phyloP scores from a whole-genome alignment of 2,329 filamentous ascomycete species.

The Fusarium hainanense region DNA sequence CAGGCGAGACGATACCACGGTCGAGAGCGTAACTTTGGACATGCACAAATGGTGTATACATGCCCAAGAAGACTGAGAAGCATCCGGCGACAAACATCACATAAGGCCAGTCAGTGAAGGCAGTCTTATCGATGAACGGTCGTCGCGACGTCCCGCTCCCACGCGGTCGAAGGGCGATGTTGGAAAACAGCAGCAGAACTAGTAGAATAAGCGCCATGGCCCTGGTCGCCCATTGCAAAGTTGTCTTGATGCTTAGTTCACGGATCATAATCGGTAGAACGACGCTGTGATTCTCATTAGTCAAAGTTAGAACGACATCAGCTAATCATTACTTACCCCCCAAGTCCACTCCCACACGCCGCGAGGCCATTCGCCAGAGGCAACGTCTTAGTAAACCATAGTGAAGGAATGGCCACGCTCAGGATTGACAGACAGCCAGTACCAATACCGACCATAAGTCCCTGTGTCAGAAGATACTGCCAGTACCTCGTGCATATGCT shows the following conservation, averaged over 20 bases:
- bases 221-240: conserved; percentile 23
- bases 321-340: conserved; percentile 55
- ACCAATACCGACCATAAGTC: conserved; percentile 75
- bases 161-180: conserved; percentile 18
- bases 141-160: background rate
- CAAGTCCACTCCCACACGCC: conserved; percentile 75
- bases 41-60: conserved; percentile 77
- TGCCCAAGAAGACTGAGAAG: conserved; percentile 64
- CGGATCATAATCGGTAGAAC: conserved; percentile 38
- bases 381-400: conserved; percentile 78
- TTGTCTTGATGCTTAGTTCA: conserved; percentile 1
- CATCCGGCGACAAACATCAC: conserved; percentile 15
- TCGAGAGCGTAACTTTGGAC: conserved; percentile 76
- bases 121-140: conserved; percentile 26
- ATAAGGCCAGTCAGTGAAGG: conserved; percentile 36
- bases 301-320: too few species aligned
- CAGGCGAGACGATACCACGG: conserved; percentile 64
- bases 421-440: conserved; percentile 83
- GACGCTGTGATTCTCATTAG: conserved; percentile 3
- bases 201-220: conserved; percentile 30
- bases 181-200: conserved; percentile 8
- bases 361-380: conserved; percentile 83
- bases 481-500: conserved; percentile 64
- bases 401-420: conserved; percentile 77
- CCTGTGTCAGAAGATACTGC: conserved; percentile 83